A percentile compares a stretch with the other conserved stretches of the same genome.
These are phyloP conservation scores for Fusarium sp. DNA, from an alignment of 2,329 filamentous ascomycete genomes.

Conservation along the genomic window DNA sequence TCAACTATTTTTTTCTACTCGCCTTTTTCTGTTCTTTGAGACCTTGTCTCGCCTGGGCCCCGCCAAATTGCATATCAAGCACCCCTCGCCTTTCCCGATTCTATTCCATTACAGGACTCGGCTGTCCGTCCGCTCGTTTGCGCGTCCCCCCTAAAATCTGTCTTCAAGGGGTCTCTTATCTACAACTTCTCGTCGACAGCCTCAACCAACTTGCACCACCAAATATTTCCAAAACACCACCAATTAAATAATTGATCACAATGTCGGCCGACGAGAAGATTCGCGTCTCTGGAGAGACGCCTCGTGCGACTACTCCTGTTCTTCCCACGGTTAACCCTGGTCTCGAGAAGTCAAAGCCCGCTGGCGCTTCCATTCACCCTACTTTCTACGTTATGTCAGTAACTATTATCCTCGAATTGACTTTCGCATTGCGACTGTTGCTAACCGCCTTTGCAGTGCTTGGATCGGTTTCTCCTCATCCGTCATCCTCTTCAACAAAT, in stretches of 20 bases:
- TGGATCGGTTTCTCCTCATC: slow-evolving; percentile 95
- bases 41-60: slow-evolving; percentile 45
- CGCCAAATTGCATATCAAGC: slow-evolving; percentile 54
- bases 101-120: slow-evolving; percentile 50
- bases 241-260: slow-evolving; percentile 58
- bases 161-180: slow-evolving; percentile 47
- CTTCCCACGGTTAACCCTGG: slow-evolving; percentile 86
- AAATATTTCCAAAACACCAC: slow-evolving; percentile 48
- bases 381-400: slow-evolving; percentile 84
- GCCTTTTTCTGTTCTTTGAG: slow-evolving; percentile 51
- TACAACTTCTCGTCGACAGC: slow-evolving; percentile 38
- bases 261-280: slow-evolving; percentile 78
- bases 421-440: slow-evolving; percentile 2
- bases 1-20: slow-evolving; percentile 21
- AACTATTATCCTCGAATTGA: slow-evolving; percentile 1
- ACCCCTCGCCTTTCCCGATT: slow-evolving; percentile 47
- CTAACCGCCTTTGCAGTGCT: slow-evolving; percentile 65
- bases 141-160: slow-evolving; percentile 53
- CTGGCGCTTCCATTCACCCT: slow-evolving; percentile 77
- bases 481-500: slow-evolving; percentile 99
- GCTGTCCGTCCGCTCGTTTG: slow-evolving; percentile 57
- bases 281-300: slow-evolving; percentile 82
- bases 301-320: slow-evolving; percentile 71
- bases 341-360: slow-evolving; percentile 75
- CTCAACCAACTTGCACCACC: slow-evolving; percentile 24